Evolutionary conservation across 2,329 filamentous ascomycete genomes (phyloP).

Genomic region (Coleophoma eucalyptorum): DNA sequence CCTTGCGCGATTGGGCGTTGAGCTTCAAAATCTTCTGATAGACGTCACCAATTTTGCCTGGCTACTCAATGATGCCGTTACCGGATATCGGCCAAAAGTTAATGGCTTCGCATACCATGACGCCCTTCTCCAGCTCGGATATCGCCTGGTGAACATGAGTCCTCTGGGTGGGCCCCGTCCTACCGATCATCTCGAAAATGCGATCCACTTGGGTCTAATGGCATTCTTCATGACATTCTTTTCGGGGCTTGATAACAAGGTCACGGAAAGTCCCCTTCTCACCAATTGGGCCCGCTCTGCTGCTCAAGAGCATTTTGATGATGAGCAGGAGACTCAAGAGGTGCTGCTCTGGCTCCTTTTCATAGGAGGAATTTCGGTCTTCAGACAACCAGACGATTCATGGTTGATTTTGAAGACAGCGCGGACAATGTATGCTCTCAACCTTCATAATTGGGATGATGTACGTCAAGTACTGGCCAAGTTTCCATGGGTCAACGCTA

Average conservation of each 20-base stretch:
- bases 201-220: slow-evolving; percentile 22
- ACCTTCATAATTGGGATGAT: slow-evolving; percentile 11
- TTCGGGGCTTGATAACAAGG: slow-evolving; percentile 1
- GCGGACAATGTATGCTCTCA: slow-evolving; percentile 4
- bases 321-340: slow-evolving; percentile 8
- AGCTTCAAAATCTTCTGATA: slow-evolving; percentile 8
- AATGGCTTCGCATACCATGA: slow-evolving; percentile 21
- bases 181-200: slow-evolving; percentile 7
- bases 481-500: slow-evolving; percentile 21
- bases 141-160: slow-evolving; percentile 20
- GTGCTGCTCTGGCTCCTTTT: slow-evolving; percentile 19
- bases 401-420: slow-evolving; percentile 8
- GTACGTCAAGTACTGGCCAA: slow-evolving; percentile 9
- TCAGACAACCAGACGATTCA: neutral
- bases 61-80: slow-evolving; percentile 13
- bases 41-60: slow-evolving; percentile 13
- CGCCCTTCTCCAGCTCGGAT: slow-evolving; percentile 19
- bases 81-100: slow-evolving; percentile 11
- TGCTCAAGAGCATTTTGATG: neutral
- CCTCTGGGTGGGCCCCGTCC: slow-evolving; percentile 4
- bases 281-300: slow-evolving; percentile 2
- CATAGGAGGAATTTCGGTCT: slow-evolving; percentile 7
- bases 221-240: slow-evolving; percentile 24
- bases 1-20: neutral
- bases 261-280: slow-evolving; percentile 9